Conservation (phyloP, 1,284 basidiomycete genomes). For the Somion occarium region DNA sequence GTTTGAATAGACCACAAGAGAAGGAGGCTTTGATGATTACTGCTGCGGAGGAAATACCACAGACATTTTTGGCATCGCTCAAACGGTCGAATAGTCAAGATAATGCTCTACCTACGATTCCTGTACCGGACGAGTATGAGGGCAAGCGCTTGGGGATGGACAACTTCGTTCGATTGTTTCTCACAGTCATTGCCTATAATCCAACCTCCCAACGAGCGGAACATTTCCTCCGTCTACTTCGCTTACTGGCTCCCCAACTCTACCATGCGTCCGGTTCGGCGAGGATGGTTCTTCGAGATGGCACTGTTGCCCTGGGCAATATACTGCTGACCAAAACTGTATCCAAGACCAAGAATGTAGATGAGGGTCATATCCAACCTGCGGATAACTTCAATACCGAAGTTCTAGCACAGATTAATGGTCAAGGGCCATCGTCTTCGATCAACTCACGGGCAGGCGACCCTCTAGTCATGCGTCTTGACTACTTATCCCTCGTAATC, state of each 20-base stretch:
- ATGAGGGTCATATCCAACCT: constrained; percentile 29
- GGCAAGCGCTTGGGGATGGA: constrained; percentile 54
- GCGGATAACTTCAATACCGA: constrained; percentile 23
- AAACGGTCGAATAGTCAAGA: constrained; percentile 29
- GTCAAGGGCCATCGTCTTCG: constrained; percentile 34
- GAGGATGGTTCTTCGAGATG: constrained; percentile 56
- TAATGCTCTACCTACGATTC: constrained; percentile 27
- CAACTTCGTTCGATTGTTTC: constrained; percentile 67
- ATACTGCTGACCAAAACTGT: constrained; percentile 45
- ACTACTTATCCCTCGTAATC: constrained; percentile 60
- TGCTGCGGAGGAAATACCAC: constrained; percentile 64
- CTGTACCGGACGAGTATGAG: constrained; percentile 61
- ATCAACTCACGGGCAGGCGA: constrained; percentile 48
- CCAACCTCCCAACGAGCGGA: constrained; percentile 60
- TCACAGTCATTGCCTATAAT: constrained; percentile 80
- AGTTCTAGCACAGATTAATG: constrained; percentile 17
- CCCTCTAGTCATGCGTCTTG: constrained; percentile 52
- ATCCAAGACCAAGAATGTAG: constrained; percentile 42
- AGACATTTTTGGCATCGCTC: constrained; percentile 55
- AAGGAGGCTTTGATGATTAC: constrained; percentile 66
- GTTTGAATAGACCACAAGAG: constrained; percentile 64
- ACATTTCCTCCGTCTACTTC: constrained; percentile 62
- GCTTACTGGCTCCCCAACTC: constrained; percentile 53
- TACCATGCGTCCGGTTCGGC: constrained; percentile 50
- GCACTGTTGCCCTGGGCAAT: constrained; percentile 61